Evolutionary conservation across 352 stramenopile species (phyloP), one percentile per base, ranked within the genome.

Genomic region (Aphanomyces stellatus): DNA sequence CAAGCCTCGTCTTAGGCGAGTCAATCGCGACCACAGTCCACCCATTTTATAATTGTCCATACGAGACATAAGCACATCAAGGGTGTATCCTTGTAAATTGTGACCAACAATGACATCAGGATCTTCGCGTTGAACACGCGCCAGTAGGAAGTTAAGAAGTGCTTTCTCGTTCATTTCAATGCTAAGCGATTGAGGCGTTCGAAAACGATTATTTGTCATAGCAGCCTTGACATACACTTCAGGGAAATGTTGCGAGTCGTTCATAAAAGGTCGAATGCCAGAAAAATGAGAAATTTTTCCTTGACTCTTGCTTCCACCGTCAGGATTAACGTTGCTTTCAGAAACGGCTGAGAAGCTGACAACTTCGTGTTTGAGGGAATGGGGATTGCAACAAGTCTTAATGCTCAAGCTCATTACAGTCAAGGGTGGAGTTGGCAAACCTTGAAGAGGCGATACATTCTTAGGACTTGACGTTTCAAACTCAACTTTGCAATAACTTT

Each of bases 41-140:
- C 86, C 86, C 10, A 94, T 61, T 19, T 98, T 96, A 63, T 97
- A 93, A 66, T 97, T 88, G 10, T 96, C 82, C 55, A 97, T 96
- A 27, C 97, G 87, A 27, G 80, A 93, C 19, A 99, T 87, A 5
- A 99, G 78, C n/a, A 99, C 81, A 72, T 99, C 95, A 34, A 99
- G 83, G 22, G 97, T 95, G 72, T 99, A 99, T 43, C 97, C 97
- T 79, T 97, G 93, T 51, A 99, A 85, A 76, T 99, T 99, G 83
- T 99, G 97, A 11, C 95, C 97, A 15, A 99, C 90, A 31, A 99
- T 86, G 7, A 99, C 87, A 71, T 99, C 98, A 4, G 97, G 97
- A 76, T 99, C 98, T 83, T 98, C 96, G 33, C 72, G 77, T 56
- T 98, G 91, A 37, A 99, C 78, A 64, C 96, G 90, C 28, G 83